These are phyloP conservation scores for Barnettozyma wickerhamii DNA, from an alignment of 805 yeast genomes.

Conservation along the genomic window DNA sequence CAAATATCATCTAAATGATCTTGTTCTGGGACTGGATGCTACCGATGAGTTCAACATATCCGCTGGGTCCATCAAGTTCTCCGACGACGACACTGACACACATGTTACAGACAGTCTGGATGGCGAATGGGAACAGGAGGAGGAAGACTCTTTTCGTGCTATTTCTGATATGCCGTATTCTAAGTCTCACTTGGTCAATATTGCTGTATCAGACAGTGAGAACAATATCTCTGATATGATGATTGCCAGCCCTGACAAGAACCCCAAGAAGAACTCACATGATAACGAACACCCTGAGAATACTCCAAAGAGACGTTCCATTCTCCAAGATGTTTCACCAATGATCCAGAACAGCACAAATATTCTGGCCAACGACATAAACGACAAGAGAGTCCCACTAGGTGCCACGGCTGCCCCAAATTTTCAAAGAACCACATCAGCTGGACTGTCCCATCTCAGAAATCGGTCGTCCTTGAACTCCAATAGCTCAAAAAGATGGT, in stretches of 20 bases:
- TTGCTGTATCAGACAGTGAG: constrained; percentile 25
- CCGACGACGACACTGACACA: constrained; percentile 19
- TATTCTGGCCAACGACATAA: constrained; percentile 11
- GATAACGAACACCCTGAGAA: too few relatives aligned
- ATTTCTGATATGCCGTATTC: constrained; percentile 20
- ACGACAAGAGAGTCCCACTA: constrained; percentile 23
- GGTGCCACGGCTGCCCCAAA: constrained; percentile 12
- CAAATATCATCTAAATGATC: constrained; percentile 21
- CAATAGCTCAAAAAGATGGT: constrained; percentile 27
- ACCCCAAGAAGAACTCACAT: neutral
- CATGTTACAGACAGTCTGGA: neutral
- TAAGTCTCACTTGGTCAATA: constrained; percentile 15
- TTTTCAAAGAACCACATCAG: constrained; percentile 22
- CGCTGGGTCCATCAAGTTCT: constrained; percentile 21
- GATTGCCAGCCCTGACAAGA: constrained; percentile 16
- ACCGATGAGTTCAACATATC: constrained; percentile 22
- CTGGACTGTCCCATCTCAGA: constrained; percentile 17
- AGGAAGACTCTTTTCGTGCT: constrained; percentile 10
- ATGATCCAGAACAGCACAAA: constrained; percentile 9
- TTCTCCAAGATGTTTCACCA: constrained; percentile 20
- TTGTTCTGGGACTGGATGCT: constrained; percentile 17
- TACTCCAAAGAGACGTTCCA: constrained; percentile 10
- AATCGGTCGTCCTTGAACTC: constrained; percentile 21
- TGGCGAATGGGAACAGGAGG: too few relatives aligned
- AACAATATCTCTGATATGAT: constrained; percentile 14